These are phyloP conservation scores for Sporothrix brunneoviolacea DNA, from an alignment of 2,329 filamentous ascomycete species.

Conservation along the genomic window DNA sequence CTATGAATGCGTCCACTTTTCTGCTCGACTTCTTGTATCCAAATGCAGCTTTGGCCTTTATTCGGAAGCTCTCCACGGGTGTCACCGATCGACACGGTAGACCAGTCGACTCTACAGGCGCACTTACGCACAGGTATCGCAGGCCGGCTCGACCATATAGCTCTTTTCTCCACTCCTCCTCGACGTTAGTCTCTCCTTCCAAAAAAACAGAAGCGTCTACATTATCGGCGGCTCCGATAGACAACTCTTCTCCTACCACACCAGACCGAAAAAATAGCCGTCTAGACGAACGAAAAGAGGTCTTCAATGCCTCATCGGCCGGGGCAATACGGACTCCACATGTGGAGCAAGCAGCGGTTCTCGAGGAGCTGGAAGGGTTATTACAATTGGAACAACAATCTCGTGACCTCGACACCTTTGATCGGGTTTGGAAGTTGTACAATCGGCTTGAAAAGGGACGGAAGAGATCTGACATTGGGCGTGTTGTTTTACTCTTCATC, in stretches of 20 bases:
- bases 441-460: conserved; percentile 28
- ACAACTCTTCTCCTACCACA: too few relatives aligned
- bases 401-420: conserved; percentile 22
- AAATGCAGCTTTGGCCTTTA: conserved; percentile 34
- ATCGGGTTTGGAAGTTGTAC: conserved; percentile 40
- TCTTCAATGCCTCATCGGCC: too few relatives aligned
- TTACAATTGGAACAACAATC: conserved; percentile 14
- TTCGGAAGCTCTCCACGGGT: conserved; percentile 30
- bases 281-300: too few relatives aligned
- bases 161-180: conserved; percentile 17
- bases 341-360: neutral
- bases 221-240: too few relatives aligned
- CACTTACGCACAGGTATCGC: neutral
- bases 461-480: conserved; percentile 23
- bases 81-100: conserved; percentile 13
- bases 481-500: conserved; percentile 35
- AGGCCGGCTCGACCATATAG: neutral
- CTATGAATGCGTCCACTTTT: conserved; percentile 40
- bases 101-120: neutral
- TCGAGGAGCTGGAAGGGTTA: conserved; percentile 9
- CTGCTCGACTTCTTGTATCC: conserved; percentile 53
- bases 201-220: too few relatives aligned
- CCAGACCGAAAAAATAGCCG: too few relatives aligned
- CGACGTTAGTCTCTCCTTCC: too few relatives aligned
- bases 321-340: neutral